Base-by-base conservation (phyloP, 2,329 filamentous ascomycete species). In the Fusarium abutilonis region DNA sequence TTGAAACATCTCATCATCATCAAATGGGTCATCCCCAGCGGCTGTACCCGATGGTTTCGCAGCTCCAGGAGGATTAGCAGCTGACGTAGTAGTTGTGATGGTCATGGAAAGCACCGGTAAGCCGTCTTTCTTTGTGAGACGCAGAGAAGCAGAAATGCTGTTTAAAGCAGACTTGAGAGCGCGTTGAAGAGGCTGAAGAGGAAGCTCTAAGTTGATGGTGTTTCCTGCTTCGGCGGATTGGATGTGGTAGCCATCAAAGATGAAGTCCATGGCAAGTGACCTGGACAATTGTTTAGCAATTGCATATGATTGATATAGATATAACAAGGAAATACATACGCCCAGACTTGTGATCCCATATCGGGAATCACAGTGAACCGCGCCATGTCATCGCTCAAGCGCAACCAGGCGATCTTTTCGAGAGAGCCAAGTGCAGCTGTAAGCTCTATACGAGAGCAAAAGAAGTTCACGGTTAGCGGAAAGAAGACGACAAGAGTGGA, bases 321-420 rank as follows among this genome's bases (percentile, higher is more conserved):
- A 19, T 31, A 14, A 13, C n/a, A 52, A 26, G 21, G 19, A 39
- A 34, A 29, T 10, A 63, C 88, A 73, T 83, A 93, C 83, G 93
- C 92, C 95, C 95, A 99, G 51, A 98, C 94, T 82, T 98, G 94
- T 9, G 92, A 96, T 58, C 95, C 94, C 71, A 91, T 89, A 74
- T 97, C 93, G 1, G 95, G 93, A 61, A 98, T 94, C 71, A 98
- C 91, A 58, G 95, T 98, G 79, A 99, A 97, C 68, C 93, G 93
- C 53, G 94, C 89, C 52, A 89, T 89, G 56, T 93, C 89, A 78
- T 96, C 87, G 78, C 94, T 92, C 31, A 99, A 86, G 66, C 93
- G 90, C 63, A 97, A 83, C 93, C 93, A 97, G 41, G 91, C 92
- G 62, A 96, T 89, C 76, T 94, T 93, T 66, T 93, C 92, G 29